These are phyloP conservation scores for Nannochloropsis salina DNA, from an alignment of 108 stramenopile species.

Conservation along the genomic window DNA sequence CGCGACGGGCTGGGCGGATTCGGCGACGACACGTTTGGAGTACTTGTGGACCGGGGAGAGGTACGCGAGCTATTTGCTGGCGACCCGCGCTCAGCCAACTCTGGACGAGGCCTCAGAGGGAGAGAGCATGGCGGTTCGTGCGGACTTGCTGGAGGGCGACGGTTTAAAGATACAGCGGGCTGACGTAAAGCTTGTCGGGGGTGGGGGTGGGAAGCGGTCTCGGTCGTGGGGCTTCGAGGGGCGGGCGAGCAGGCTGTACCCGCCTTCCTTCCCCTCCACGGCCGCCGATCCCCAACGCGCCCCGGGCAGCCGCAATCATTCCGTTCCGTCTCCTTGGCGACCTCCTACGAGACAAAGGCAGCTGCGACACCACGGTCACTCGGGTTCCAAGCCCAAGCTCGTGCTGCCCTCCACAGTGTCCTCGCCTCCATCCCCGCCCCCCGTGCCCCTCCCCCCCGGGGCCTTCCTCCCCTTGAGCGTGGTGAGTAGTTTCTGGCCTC, in stretches of 20 bases:
- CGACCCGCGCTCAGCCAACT: background rate
- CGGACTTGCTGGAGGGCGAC: background rate
- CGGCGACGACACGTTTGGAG: background rate
- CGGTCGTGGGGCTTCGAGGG: background rate
- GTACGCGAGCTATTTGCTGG: background rate
- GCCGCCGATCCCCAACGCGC: background rate
- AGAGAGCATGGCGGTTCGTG: background rate
- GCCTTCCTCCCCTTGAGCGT: background rate
- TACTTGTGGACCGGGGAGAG: background rate
- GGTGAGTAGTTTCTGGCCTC: background rate
- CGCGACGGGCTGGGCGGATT: background rate
- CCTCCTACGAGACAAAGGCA: no score
- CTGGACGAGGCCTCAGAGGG: background rate
- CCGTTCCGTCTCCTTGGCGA: background rate
- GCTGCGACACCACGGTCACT: background rate
- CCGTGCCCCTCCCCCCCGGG: conserved; percentile 9
- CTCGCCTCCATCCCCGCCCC: background rate
- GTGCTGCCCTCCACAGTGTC: conserved; percentile 2
- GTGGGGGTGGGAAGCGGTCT: background rate
- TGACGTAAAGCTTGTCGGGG: background rate
- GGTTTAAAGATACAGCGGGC: background rate
- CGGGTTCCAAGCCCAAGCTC: background rate
- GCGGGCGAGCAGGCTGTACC: no score
- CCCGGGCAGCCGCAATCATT: background rate
- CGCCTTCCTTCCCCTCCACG: no score